Evolutionary conservation across 331 rosid genomes (phyloP).

Genomic region (Pyracantha coccinea): DNA sequence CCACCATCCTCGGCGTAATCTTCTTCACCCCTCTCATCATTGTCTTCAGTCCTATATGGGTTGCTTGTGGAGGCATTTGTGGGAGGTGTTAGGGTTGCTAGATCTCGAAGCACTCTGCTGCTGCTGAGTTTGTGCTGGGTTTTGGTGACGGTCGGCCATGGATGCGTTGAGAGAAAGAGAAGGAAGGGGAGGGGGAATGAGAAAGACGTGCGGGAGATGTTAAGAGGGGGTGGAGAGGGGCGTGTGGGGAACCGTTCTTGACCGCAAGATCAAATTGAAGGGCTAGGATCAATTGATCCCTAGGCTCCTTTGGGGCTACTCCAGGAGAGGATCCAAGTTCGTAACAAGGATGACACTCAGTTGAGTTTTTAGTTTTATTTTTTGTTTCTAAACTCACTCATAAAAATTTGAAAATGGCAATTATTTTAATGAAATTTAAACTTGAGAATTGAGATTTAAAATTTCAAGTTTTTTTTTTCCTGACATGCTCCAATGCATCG

Average conservation of each 20-base stretch:
- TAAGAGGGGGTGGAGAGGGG: not conserved
- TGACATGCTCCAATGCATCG: no score
- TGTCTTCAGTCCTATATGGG: conserved; percentile 64
- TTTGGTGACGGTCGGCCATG: conserved; percentile 48
- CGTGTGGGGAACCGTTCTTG: conserved; percentile 30
- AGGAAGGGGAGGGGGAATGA: no score
- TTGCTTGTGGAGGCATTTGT: conserved; percentile 9
- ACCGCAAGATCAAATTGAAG: not conserved
- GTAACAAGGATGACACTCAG: no score
- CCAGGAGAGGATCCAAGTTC: no score
- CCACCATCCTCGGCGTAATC: conserved; percentile 27
- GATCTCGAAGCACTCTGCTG: not conserved
- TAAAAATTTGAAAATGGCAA: no score
- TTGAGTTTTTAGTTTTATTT: no score
- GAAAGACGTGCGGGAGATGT: not conserved
- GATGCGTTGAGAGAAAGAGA: not conserved
- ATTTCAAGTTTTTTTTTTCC: no score
- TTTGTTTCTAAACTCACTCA: no score
- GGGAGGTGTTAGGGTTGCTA: not conserved
- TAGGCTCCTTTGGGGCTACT: no score
- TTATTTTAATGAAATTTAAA: no score
- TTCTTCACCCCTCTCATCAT: conserved; percentile 53
- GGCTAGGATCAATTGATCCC: no score
- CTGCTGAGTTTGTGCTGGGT: conserved; percentile 13
- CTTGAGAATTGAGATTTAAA: no score